Evolutionary conservation across 495 filamentous ascomycete genomes (phyloP).

Genomic region (Talaromyces ruber): DNA sequence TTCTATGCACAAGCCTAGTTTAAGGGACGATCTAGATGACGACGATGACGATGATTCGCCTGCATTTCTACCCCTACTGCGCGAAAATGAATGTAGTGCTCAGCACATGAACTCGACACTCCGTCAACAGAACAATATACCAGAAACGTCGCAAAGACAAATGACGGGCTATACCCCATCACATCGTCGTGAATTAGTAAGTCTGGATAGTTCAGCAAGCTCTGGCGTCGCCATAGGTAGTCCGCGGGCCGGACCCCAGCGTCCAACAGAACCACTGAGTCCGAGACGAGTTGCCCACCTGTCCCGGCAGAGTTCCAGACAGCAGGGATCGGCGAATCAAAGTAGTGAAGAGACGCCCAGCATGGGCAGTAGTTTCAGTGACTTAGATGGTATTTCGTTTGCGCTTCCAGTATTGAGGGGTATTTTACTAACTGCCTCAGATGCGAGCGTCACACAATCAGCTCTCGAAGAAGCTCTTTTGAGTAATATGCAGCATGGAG

Average conservation of each 20-base stretch:
- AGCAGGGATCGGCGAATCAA: conserved; percentile 49
- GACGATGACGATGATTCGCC: conserved; percentile 49
- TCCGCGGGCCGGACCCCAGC: conserved; percentile 12
- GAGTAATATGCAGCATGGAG: conserved; percentile 79
- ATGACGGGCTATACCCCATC: conserved; percentile 16
- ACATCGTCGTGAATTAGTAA: conserved; percentile 36
- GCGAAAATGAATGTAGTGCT: conserved; percentile 14
- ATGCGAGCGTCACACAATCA: conserved; percentile 88
- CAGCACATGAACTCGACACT: conserved; percentile 48
- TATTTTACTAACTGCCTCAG: conserved; percentile 29
- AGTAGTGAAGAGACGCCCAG: conserved; percentile 85
- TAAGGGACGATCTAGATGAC: conserved; percentile 34
- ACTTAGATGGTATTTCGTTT: conserved; percentile 70
- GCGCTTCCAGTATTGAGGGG: neutral
- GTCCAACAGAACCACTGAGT: conserved; percentile 26
- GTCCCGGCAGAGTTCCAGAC: conserved; percentile 46
- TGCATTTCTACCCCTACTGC: conserved; percentile 63
- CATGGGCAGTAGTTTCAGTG: conserved; percentile 97
- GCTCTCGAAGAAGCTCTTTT: conserved; percentile 89
- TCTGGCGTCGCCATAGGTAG: conserved; percentile 21
- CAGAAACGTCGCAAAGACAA: conserved; percentile 28
- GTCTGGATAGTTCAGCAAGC: conserved; percentile 51
- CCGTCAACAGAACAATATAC: conserved; percentile 35
- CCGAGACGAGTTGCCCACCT: conserved; percentile 51
- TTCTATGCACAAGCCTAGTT: conserved; percentile 25